Percentiles rank a stretch among this genome's conserved stretches.
Evolutionary conservation across 2,329 filamentous ascomycete genomes (phyloP).

Genomic region (Basipetospora chlamydospora): DNA sequence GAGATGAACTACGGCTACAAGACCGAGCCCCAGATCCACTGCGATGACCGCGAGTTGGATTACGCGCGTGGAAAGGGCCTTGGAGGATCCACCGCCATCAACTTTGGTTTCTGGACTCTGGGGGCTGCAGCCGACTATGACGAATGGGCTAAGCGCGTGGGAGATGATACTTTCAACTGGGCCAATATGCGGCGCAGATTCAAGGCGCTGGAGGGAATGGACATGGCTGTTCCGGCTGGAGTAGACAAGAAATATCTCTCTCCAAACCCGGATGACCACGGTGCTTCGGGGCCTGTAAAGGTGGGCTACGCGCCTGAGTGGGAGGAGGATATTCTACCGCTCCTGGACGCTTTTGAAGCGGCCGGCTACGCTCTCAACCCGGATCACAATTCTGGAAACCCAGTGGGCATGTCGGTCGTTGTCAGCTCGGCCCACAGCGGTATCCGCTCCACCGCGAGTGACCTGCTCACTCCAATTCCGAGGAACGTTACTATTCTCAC

Average conservation of each 20-base stretch:
- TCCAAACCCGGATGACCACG: neutral
- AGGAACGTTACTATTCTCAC: slow-evolving; percentile 39
- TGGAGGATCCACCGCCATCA: slow-evolving; percentile 37
- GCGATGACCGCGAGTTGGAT: slow-evolving; percentile 18
- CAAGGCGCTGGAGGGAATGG: slow-evolving; percentile 38
- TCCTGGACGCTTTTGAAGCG: slow-evolving; percentile 32
- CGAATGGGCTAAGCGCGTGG: slow-evolving; percentile 40
- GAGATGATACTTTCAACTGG: slow-evolving; percentile 42
- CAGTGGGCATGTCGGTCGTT: slow-evolving; percentile 36
- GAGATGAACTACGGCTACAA: slow-evolving; percentile 39
- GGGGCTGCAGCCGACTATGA: slow-evolving; percentile 48
- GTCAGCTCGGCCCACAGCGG: slow-evolving; percentile 35
- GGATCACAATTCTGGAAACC: slow-evolving; percentile 44
- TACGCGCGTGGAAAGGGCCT: slow-evolving; percentile 29
- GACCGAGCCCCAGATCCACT: slow-evolving; percentile 29
- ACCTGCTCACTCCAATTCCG: slow-evolving; percentile 27
- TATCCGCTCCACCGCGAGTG: slow-evolving; percentile 32
- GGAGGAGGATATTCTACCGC: slow-evolving; percentile 26
- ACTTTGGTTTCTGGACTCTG: slow-evolving; percentile 37
- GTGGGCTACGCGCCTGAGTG: slow-evolving; percentile 23
- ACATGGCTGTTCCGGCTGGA: slow-evolving; percentile 22
- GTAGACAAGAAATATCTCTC: slow-evolving; percentile 8
- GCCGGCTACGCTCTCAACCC: slow-evolving; percentile 33
- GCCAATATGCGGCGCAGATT: slow-evolving; percentile 32
- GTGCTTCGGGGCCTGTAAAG: slow-evolving; percentile 19